Conservation (phyloP, 2,329 filamentous ascomycete species). For the Paecilomyces sp. region DNA sequence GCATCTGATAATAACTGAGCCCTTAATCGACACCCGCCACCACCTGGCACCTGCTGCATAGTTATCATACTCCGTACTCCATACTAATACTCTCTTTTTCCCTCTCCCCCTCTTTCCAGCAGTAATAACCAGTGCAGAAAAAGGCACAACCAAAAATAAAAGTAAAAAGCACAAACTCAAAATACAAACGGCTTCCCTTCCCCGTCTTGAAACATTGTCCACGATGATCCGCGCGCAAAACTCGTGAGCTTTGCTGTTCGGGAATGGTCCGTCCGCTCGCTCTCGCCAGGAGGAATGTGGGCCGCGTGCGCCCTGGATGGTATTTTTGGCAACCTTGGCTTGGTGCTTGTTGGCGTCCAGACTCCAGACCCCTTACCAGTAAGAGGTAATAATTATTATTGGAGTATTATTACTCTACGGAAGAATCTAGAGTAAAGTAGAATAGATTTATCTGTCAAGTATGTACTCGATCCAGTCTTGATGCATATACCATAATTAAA, state of each 20-base stretch:
- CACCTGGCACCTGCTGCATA: neutral
- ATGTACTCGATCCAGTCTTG: too few relatives aligned
- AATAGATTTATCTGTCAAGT: too few relatives aligned
- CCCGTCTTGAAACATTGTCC: neutral
- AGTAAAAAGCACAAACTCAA: too few relatives aligned
- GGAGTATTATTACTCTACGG: too few relatives aligned
- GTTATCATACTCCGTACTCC: neutral
- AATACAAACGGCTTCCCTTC: neutral
- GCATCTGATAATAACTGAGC: neutral
- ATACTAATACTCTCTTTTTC: neutral
- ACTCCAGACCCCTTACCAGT: too few relatives aligned
- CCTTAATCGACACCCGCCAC: neutral
- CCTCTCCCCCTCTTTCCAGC: neutral
- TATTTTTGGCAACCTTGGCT: neutral
- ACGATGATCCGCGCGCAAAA: neutral
- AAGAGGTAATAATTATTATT: too few relatives aligned
- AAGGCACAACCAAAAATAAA: too few relatives aligned
- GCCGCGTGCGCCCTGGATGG: neutral
- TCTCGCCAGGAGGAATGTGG: neutral
- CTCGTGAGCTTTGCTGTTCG: neutral
- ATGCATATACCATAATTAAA: too few relatives aligned
- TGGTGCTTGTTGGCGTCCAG: neutral
- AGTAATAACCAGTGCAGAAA: too few relatives aligned
- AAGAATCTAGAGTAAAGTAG: too few relatives aligned
- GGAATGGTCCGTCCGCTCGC: neutral